These are phyloP conservation scores for Cladophialophora chaetospira DNA, from an alignment of 2,329 filamentous ascomycete genomes.

Conservation along the genomic window DNA sequence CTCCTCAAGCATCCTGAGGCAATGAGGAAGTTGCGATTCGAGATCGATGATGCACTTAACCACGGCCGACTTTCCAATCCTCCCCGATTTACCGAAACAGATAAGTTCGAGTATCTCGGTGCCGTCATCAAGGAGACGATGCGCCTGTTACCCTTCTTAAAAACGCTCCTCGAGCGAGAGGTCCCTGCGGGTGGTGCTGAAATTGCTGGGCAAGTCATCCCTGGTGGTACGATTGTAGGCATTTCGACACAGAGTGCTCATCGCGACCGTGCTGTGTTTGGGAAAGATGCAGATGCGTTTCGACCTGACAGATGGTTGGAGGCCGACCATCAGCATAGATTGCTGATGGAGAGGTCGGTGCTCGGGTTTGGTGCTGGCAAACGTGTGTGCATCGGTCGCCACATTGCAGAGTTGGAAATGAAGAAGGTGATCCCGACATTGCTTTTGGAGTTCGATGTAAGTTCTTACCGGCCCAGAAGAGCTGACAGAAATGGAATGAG, in stretches of 20 bases:
- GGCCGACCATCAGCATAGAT: slow-evolving; percentile 1
- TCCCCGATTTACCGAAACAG: not conserved
- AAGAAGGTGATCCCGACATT: slow-evolving; percentile 32
- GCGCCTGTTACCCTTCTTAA: slow-evolving; percentile 48
- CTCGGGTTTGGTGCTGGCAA: slow-evolving; percentile 39
- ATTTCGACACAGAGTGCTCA: not conserved
- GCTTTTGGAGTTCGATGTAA: slow-evolving; percentile 32
- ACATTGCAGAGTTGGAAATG: slow-evolving; percentile 33
- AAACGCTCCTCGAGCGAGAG: slow-evolving; percentile 29
- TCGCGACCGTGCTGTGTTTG: slow-evolving; percentile 24
- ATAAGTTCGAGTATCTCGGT: slow-evolving; percentile 57
- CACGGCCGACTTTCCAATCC: slow-evolving; percentile 2
- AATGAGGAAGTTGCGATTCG: slow-evolving; percentile 15
- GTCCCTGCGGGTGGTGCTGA: slow-evolving; percentile 52
- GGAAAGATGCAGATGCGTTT: slow-evolving; percentile 27
- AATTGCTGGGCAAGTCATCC: slow-evolving; percentile 36
- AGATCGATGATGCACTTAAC: slow-evolving; percentile 16
- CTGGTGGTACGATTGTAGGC: slow-evolving; percentile 24
- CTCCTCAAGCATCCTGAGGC: slow-evolving; percentile 62
- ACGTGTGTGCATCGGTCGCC: slow-evolving; percentile 21
- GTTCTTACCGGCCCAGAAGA: slow-evolving; percentile 2
- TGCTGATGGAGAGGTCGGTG: slow-evolving; percentile 42
- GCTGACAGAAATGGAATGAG: not conserved
- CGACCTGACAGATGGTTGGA: slow-evolving; percentile 43
- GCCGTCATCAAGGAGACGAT: slow-evolving; percentile 53